phyloP scores from a whole-genome alignment of 2,329 filamentous ascomycete species.

The Colletotrichum sojae region DNA sequence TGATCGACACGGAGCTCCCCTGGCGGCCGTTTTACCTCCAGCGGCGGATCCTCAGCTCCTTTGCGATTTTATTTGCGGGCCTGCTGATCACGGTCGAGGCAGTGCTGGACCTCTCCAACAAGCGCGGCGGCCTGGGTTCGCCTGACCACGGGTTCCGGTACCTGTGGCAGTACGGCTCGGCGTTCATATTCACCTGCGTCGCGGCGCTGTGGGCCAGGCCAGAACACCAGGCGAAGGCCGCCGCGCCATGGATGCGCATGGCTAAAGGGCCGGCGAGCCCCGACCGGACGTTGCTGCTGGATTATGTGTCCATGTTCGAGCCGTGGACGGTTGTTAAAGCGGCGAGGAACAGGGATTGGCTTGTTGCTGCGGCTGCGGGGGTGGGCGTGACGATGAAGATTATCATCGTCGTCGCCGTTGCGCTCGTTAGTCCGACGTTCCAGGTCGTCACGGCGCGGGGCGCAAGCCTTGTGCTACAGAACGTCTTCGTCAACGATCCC shows the following conservation, averaged over 20 bases:
- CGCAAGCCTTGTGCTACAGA: constrained; percentile 46
- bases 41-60: constrained; percentile 49
- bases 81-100: constrained; percentile 50
- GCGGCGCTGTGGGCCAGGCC: constrained; percentile 54
- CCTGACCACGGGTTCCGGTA: constrained; percentile 48
- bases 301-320: constrained; percentile 51
- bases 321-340: constrained; percentile 48
- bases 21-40: constrained; percentile 55
- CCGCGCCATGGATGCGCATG: constrained; percentile 56
- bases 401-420: constrained; percentile 53
- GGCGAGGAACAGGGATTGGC: constrained; percentile 51
- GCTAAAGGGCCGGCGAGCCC: constrained; percentile 47
- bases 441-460: constrained; percentile 45
- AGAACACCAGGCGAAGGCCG: constrained; percentile 55
- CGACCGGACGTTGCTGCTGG: constrained; percentile 53
- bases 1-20: constrained; percentile 48
- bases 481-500: constrained; percentile 48
- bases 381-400: constrained; percentile 51
- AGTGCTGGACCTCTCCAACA: constrained; percentile 49
- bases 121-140: constrained; percentile 48
- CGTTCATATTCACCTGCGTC: constrained; percentile 50
- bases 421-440: constrained; percentile 52
- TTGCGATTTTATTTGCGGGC: constrained; percentile 47
- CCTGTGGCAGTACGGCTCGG: constrained; percentile 54
- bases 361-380: constrained; percentile 48